phyloP scores from a whole-genome alignment of 176 grass and related monocot genomes.

The Miscanthus lutarioriparius region DNA sequence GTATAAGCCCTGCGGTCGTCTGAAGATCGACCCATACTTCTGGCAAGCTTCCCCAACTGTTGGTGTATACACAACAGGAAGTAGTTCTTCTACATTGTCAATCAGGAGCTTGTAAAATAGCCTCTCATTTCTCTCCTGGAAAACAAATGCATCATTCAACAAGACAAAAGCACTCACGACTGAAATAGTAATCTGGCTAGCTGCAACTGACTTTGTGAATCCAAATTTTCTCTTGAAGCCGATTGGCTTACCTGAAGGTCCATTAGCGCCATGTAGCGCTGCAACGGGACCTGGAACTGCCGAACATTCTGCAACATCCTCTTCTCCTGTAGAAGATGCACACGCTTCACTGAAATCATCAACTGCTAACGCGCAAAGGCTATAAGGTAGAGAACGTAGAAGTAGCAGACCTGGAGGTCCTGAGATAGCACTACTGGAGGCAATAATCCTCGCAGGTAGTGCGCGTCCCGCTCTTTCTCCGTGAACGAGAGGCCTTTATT shows the following conservation, averaged over 20 bases:
- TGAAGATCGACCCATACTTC: slow-evolving; percentile 89
- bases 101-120: slow-evolving; percentile 90
- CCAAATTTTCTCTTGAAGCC: not conserved
- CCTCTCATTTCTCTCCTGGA: slow-evolving; percentile 85
- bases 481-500: slow-evolving; percentile 76
- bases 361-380: not conserved
- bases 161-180: not conserved
- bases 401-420: slow-evolving; percentile 52
- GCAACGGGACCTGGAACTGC: slow-evolving; percentile 66
- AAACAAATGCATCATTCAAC: not conserved
- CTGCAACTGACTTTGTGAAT: not conserved
- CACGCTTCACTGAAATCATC: not conserved
- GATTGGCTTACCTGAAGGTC: slow-evolving; percentile 65
- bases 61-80: slow-evolving; percentile 92
- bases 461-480: slow-evolving; percentile 73
- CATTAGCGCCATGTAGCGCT: slow-evolving; percentile 79
- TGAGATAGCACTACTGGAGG: slow-evolving; percentile 55
- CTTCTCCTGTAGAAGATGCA: slow-evolving; percentile 63
- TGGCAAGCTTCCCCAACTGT: slow-evolving; percentile 98
- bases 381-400: not conserved
- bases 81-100: slow-evolving; percentile 87
- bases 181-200: not conserved
- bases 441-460: slow-evolving; percentile 72
- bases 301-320: slow-evolving; percentile 79
- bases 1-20: slow-evolving; percentile 70